Percentiles rank a stretch among this genome's conserved stretches.
These are phyloP conservation scores for Biancaea sappan DNA, from an alignment of 306 rosid species.

Conservation along the genomic window DNA sequence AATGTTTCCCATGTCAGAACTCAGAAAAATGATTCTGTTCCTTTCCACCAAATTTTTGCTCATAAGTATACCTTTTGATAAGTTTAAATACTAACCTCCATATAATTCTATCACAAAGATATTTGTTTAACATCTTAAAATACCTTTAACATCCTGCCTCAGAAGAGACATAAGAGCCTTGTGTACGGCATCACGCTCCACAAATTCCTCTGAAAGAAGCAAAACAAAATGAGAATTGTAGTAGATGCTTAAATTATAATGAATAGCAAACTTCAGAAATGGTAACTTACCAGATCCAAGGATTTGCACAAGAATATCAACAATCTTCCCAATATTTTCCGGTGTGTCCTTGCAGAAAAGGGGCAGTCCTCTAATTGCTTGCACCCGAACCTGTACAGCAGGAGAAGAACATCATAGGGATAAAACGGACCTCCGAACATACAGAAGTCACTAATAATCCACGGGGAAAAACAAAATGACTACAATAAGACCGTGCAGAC, in stretches of 20 bases:
- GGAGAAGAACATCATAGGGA: slow-evolving; percentile 33
- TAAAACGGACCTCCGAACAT: background rate
- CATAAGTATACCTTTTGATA: background rate
- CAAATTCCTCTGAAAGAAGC: slow-evolving; percentile 61
- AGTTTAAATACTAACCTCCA: background rate
- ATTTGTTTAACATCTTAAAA: slow-evolving; percentile 7
- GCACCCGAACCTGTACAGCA: slow-evolving; percentile 41
- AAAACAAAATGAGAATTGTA: slow-evolving; percentile 31
- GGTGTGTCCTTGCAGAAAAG: slow-evolving; percentile 84
- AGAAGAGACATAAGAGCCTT: slow-evolving; percentile 96
- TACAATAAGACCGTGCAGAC: background rate
- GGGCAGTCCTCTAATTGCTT: slow-evolving; percentile 80
- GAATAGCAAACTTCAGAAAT: slow-evolving; percentile 15
- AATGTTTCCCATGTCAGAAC: background rate
- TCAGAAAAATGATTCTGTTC: background rate
- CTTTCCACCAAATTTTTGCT: background rate
- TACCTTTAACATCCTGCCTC: slow-evolving; percentile 99
- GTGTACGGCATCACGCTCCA: slow-evolving; percentile 99
- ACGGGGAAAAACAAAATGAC: background rate
- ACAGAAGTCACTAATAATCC: background rate
- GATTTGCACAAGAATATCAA: slow-evolving; percentile 74
- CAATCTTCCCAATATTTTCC: slow-evolving; percentile 64
- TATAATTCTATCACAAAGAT: background rate
- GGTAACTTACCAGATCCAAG: slow-evolving; percentile 53
- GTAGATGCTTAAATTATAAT: background rate